Evolutionary conservation across 805 yeast genomes (phyloP), one percentile per base, ranked within the genome.

Genomic region (Teunomyces panamensis): DNA sequence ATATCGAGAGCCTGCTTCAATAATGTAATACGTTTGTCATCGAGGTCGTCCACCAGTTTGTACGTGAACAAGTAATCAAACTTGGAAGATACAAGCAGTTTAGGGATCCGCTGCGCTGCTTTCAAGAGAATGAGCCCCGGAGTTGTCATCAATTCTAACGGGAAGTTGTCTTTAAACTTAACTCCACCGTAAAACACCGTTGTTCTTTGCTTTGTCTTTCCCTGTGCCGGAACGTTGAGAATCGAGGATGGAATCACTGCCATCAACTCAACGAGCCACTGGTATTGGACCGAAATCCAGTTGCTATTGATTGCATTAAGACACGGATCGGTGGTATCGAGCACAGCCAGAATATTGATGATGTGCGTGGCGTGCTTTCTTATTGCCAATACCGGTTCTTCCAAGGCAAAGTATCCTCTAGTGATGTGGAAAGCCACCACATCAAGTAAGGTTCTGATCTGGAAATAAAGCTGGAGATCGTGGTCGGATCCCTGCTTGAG

Each of bases 221-320:
- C 34, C 27, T n/a, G 10, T 11, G 28, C 37, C 14, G 32, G 14
- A 5, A 26, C 29, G 14, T 37, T 35, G 8, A 32, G 14, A 17
- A 44, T 43, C 4, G 53, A 75, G 9, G 57, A 52, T 0, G 87
- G 87, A 1, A 79, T 68, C n/a, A 64, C 45, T 8, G 68, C 73
- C 44, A 83, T 64, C 13, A 85, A 60, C 48, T 84, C 79, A 0
- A 86, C 89, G 9, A 87, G 65, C 83, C 86, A 78, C 36, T 80
- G 76, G 53, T 80, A 77, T 57, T 87, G 95, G n/a, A 67, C 58
- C 0, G 84, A 75, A 9, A 74, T 56, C 95, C 95, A 87, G 35
- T 73, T 53, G 26, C 50, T 28, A 27, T 45, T 50, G 13, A 42
- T 45, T 5, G 49, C 43, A 11, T 10, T 13, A 8, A 37, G 27